Base-by-base conservation (phyloP, 2,329 filamentous ascomycete species). In the Ascocoryne sarcoides region DNA sequence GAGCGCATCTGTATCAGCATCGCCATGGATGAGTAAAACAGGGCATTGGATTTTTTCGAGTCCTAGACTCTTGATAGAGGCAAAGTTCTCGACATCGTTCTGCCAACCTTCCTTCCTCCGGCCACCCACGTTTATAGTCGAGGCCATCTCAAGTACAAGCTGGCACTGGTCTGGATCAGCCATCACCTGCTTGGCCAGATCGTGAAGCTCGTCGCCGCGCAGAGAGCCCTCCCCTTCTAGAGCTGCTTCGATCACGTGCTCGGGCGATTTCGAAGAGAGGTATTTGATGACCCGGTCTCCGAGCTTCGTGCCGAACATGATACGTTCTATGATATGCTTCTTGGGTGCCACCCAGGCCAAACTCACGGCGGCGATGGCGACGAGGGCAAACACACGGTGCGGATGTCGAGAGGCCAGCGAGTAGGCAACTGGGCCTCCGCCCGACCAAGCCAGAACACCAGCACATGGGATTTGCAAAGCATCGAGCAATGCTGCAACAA, bases 61-160 rank as follows among this genome's bases (percentile, higher is more conserved):
- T n/a, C 29, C 29, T n/a, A 32, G 16, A 32, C 12, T n/a, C 12
- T 32, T 32, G 29, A 32, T 32, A 32, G 29, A 12, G n/a, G 29
- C 29, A n/a, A 32, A 32, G 12, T 32, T 32, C 29, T 32, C 29
- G 12, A 32, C 29, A n/a, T 32, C 29, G 29, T 32, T 32, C 29
- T 5, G 5, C 29, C 29, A 32, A 32, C 29, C 29, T 32, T 5
- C 29, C 12, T 32, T 32, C 29, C 29, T 12, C 29, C 5, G 5
- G 29, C 29, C 29, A 15, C 29, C 29, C 5, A 32, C 29, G 29
- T 32, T 32, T 12, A 32, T 15, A n/a, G 29, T 32, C 12, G 16
- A 32, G 5, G 29, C 5, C 5, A 32, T n/a, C 29, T 32, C 29
- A 32, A 32, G 29, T 32, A 32, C 29, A 4, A 32, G 29, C 29